A percentile compares a stretch with the other conserved stretches of the same genome.
Evolutionary conservation across 2,329 filamentous ascomycete species (phyloP).

Genomic region (Apiospora hydei): DNA sequence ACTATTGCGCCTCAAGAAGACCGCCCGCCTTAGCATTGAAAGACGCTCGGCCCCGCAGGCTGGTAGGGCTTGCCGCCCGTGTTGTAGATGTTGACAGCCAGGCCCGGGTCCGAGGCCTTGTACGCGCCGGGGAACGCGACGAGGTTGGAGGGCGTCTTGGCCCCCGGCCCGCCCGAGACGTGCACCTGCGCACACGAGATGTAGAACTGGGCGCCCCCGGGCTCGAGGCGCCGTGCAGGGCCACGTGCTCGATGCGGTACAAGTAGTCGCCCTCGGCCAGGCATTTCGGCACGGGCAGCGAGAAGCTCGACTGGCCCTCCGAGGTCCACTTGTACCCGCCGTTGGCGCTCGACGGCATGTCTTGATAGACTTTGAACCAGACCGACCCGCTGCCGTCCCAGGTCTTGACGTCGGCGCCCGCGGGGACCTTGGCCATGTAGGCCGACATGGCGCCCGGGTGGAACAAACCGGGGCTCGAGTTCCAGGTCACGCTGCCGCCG

Average conservation of each 20-base stretch:
- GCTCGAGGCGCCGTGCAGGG: constrained; percentile 42
- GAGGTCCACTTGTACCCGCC: constrained; percentile 48
- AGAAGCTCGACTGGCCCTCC: constrained; percentile 38
- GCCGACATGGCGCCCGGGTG: constrained; percentile 50
- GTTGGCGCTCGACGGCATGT: constrained; percentile 43
- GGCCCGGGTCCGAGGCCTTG: constrained; percentile 45
- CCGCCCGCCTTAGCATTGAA: constrained; percentile 19
- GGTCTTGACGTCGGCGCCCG: constrained; percentile 44
- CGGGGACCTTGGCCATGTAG: constrained; percentile 50
- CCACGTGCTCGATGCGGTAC: constrained; percentile 47
- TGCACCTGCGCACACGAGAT: constrained; percentile 43
- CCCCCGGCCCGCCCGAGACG: constrained; percentile 43
- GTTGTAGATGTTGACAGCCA: constrained; percentile 54
- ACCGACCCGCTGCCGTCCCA: constrained; percentile 48
- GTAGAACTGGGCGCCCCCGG: constrained; percentile 47
- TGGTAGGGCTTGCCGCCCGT: constrained; percentile 27
- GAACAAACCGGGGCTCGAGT: constrained; percentile 47
- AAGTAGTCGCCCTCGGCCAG: constrained; percentile 47
- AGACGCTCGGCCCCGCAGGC: constrained; percentile 27
- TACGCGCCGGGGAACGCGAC: constrained; percentile 52
- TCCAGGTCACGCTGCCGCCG: constrained; percentile 49
- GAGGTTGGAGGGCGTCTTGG: constrained; percentile 41
- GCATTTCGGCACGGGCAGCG: constrained; percentile 44
- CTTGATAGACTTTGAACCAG: constrained; percentile 54
- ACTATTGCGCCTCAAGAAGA: background rate